Base-by-base conservation (phyloP, 306 rosid species). In the Acacia melanoxylon region DNA sequence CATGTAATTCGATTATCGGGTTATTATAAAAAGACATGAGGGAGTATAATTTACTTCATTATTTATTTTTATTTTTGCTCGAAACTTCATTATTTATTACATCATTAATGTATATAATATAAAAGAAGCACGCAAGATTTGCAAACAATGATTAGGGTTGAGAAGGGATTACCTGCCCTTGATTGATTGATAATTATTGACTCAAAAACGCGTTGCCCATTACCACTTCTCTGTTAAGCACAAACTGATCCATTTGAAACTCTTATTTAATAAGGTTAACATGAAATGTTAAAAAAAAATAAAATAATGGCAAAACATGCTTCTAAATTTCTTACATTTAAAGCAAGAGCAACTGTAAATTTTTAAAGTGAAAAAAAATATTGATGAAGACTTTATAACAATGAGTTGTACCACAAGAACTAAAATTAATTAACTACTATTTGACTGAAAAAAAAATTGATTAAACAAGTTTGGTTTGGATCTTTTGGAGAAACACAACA, bases 401-500 rank as follows among this genome's bases (percentile, higher is more conserved):
- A n/a, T 29, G 16, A 16, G 12, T 6, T 14, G 78, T 31, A n/a
- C 49, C 24, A 65, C 24, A 65, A 61, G 35, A 61, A 77, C 56
- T 80, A 83, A n/a, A n/a, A n/a, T n/a, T n/a, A n/a, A n/a, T n/a
- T 74, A 19, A 82, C 76, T 20, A 59, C 22, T 25, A 81, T 80
- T 86, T 78, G 84, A 80, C 89, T 79, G 8, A 9, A 19, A 9
- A 56, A 83, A 84, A 40, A 16, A 0, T 1, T 65, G 77, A 83
- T 69, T 80, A 66, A 82, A 72, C 67, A 69, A 69, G 66, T 62
- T 74, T 52, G 12, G 3, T 22, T 58, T 58, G 49, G 70, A 35
- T 56, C 59, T 72, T 68, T 62, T 68, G 62, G 78, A 59, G 71
- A 84, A 85, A 86, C 83, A 69, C 74, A 80, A 27, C 37, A 80